Evolutionary conservation across 352 stramenopile species (phyloP).

Genomic region (Thalassiosira exigua): DNA sequence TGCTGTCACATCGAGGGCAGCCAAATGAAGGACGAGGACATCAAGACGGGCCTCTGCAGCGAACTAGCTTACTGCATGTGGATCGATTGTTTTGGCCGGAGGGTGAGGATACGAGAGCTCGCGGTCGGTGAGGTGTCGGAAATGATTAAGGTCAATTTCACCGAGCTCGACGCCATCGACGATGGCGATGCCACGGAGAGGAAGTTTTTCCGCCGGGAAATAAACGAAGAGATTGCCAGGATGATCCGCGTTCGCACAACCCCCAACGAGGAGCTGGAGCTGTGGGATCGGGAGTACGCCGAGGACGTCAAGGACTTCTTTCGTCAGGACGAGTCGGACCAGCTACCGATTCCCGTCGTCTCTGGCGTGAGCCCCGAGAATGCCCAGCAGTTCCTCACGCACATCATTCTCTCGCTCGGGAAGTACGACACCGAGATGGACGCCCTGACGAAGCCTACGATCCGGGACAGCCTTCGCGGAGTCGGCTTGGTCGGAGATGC

Average conservation of each 20-base stretch:
- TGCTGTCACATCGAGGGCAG: conserved; percentile 4
- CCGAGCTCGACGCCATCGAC: neutral
- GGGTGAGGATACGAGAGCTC: conserved; percentile 1
- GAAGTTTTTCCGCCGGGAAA: neutral
- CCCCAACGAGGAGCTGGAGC: conserved; percentile 2
- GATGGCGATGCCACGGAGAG: neutral
- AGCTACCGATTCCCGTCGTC: conserved; percentile 3
- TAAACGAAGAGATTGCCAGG: conserved; percentile 8
- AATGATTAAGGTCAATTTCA: conserved; percentile 19
- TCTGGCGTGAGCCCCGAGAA: conserved; percentile 7
- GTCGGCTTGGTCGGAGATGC: conserved; percentile 4
- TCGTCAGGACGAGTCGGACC: neutral
- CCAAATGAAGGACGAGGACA: neutral
- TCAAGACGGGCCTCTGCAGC: neutral
- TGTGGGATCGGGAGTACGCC: too few species aligned
- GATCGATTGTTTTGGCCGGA: conserved; percentile 7
- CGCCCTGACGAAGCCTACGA: neutral
- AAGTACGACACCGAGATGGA: conserved; percentile 25
- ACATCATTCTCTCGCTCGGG: conserved; percentile 11
- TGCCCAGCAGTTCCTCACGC: conserved; percentile 5
- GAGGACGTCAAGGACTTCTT: too few species aligned
- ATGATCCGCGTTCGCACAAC: conserved; percentile 14
- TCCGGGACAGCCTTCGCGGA: neutral
- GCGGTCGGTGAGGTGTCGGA: neutral
- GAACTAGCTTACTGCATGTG: neutral